Base-by-base conservation (phyloP, 2,329 filamentous ascomycete genomes). In the Phaeosphaeriaceae sp. region DNA sequence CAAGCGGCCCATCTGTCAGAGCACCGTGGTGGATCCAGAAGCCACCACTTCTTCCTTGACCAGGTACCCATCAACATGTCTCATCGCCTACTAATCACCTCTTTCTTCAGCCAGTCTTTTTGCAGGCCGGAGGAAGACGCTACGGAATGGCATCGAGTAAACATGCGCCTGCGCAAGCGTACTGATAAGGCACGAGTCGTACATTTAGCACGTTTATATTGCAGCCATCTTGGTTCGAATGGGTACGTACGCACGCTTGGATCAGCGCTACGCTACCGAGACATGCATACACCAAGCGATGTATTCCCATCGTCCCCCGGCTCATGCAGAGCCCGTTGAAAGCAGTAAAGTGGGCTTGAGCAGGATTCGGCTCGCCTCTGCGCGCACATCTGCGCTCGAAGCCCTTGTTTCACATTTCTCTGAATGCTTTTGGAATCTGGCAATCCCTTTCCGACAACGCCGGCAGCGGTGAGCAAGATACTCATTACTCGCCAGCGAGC, bases 121-220 rank as follows among this genome's bases (percentile, higher is more conserved):
- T 49, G 31, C 56, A 51, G 42, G 48, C 54, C 56, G 61, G 52
- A 53, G 42, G 40, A 19, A 53, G 27, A 33, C 25, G 31, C 61
- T 57, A 69, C 62, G 62, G 71, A 61, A 70, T 71, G 66, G 53
- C 58, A 69, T 71, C 54, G 65, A 67, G 68, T 72, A 73, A 70
- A 60, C 53, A 58, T 52, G 54, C 40, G 44, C 42, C 44, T 46
- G 9, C 48, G 51, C 48, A 62, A 49, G 59, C 65, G 54, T 58
- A 65, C 68, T 67, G 71, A 75, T 73, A 74, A 74, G 67, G 65
- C 61, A 68, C 62, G 57, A 60, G 48, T 46, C 36, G 44, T 45
- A 36, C 42, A 40, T 48, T 41, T 47, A 53, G 57, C 48, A 64
- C 58, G 52, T 67, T 66, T 69, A 69, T 69, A 68, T 72, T 71